Evolutionary conservation across 129 eudicot species (phyloP), one percentile per base, ranked within the genome.

Genomic region (Silybum marianum): DNA sequence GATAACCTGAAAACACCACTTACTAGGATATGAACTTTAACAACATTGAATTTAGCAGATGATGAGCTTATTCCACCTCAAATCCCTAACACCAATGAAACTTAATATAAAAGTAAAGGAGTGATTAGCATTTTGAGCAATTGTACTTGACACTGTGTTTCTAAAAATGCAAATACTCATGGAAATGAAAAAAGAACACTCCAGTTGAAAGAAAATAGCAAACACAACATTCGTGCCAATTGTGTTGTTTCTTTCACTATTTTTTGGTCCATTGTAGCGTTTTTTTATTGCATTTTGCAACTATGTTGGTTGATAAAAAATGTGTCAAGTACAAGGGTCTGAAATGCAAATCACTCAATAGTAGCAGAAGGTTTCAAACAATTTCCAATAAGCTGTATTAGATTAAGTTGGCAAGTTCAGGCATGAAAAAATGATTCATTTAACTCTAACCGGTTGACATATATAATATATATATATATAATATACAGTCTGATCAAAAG

Each of bases 11-110:
- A 74, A n/a, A 62, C 16, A 12, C 72, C 60, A 44, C 78, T 32
- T 63, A 58, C 42, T 32, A 48, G 36, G 14, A 74, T 65, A 74
- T 7, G 51, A 69, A 30, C 30, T 36, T 10, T 28, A 28, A 54
- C n/a, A 76, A 38, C 18, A 28, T 21, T 24, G 18, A 25, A 38
- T 32, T n/a, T 9, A 21, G 40, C 69, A 77, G 65, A 30, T 76
- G 16, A 75, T 71, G 25, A 82, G 18, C 73, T 48, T 67, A 76
- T 69, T 69, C 42, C 63, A 71, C 73, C 67, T 75, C 39, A 83
- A 39, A 73, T 72, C 39, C 73, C 22, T 60, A 63, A 73, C 34
- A 63, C 79, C 74, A 81, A 65, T 23, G 66, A 16, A 62, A 63
- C 63, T 65, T 25, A 39, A 73, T 21, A 40, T 18, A 62, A 26